Base-by-base conservation (phyloP, 1,139 yeast genomes). In the Candida sp. region DNA sequence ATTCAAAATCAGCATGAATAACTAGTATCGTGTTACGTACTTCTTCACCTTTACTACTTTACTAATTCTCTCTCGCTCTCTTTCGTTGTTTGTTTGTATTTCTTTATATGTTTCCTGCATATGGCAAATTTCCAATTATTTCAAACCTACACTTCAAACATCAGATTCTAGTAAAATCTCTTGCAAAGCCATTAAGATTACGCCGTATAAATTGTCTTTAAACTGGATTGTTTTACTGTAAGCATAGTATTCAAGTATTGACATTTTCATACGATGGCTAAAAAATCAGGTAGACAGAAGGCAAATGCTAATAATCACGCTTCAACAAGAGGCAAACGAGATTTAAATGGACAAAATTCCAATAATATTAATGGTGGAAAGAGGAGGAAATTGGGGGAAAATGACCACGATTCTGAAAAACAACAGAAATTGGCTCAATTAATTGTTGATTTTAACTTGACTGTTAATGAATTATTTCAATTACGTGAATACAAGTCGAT, bases 401-500 rank as follows among this genome's bases (percentile, higher is more conserved):
- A 8, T 5, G 12, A 8, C 6, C 22, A 27, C 5, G 33, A 37
- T 19, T 46, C 41, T 33, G 36, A 53, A 21, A 54, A 60, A 33
- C 56, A 53, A 43, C 57, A 60, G 36, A 50, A 51, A 43, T 49
- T 73, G 35, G 60, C 66, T 2, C 60, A 66, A 9, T 64, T 75
- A 32, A 60, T 73, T 12, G 65, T 77, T 11, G 67, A 70, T 35
- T 77, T 78, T 50, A 81, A 78, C 51, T 48, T 66, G 45, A 61
- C 61, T 49, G 73, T 58, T 48, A 82, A 63, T 58, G 79, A 79
- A 50, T 61, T 81, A 41, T 82, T 79, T 57, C 84, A 82, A 49
- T 61, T 82, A n/a, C 75, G 70, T 49, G 81, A 79, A 52, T 81
- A 77, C 54, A 77, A 76, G 35, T 76, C 89, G 2, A 63, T 85